phyloP scores from a whole-genome alignment of 352 stramenopile genomes.

The Globisporangium lucens region DNA sequence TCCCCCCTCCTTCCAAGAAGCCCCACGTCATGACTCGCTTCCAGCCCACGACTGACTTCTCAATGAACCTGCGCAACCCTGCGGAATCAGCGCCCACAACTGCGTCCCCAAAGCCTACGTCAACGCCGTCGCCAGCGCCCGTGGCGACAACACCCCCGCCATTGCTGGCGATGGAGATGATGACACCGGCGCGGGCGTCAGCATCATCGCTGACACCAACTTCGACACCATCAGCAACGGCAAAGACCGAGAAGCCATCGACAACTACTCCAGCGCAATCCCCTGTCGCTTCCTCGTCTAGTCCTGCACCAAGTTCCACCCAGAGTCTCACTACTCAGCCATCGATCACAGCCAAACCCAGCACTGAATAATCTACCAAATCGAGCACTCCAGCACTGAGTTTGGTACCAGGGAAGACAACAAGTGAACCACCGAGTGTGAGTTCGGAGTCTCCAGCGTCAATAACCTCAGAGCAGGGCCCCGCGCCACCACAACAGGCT shows the following conservation, averaged over 20 bases:
- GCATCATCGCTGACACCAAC: slow-evolving; percentile 4
- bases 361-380: not conserved
- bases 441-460: not conserved
- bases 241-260: slow-evolving; percentile 1
- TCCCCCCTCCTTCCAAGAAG: too few relatives aligned
- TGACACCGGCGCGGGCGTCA: too few relatives aligned
- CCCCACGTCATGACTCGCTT: too few relatives aligned
- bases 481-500: not conserved
- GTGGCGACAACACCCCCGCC: not conserved
- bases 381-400: not conserved
- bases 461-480: not conserved
- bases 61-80: too few relatives aligned
- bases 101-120: not conserved
- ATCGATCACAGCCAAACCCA: not conserved
- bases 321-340: not conserved
- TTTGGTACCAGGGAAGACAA: slow-evolving; percentile 8
- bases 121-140: not conserved
- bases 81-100: not conserved
- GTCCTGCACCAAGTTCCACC: not conserved
- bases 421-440: not conserved
- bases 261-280: slow-evolving; percentile 9
- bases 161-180: too few relatives aligned
- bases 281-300: not conserved
- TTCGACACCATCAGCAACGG: slow-evolving; percentile 4
- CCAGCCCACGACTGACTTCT: too few relatives aligned